Evolutionary conservation across 768 basidiomycete species (phyloP), one percentile per base, ranked within the genome.

Genomic region (Inosperma sp.): DNA sequence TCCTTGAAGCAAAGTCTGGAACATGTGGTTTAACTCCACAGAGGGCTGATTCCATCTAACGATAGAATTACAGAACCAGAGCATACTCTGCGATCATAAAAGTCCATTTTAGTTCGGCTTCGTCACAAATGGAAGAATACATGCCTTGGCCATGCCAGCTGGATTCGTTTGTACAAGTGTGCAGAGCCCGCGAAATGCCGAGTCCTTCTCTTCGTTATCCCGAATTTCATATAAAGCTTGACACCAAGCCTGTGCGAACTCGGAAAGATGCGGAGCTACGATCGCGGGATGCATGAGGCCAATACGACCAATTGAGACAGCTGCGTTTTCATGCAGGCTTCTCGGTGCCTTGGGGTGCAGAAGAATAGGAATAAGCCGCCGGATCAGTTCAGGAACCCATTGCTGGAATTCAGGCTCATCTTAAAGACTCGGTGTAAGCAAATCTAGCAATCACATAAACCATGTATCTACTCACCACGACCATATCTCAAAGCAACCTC

Each of bases 181-280:
- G 69, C 96, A 99, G 60, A 99, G 81, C 2, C 96, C 96, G 50
- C 94, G 80, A 82, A 98, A 99, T 5, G 96, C 96, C 17, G 93
- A 97, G 62, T 97, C 96, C 71, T 98, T 99, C 75, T 99, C 96
- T 60, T 98, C 95, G 62, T 98, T 99, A 62, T 99, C 96, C 56
- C 96, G 86, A 66, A 99, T 99, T 69, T 98, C 96, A 65, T 93
- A 93, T 48, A 99, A 72, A 6, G 95, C 93, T 60, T 91, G 89
- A 68, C 95, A 96, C 96, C 96, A 99, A 12, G 88, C 84, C 66
- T 91, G 88, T 4, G 93, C 93, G 68, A 98, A 98, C 57, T 88
- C 86, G 0, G 83, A 78, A 23, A 97, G 72, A 62, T 93, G 84
- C 19, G 93, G 93, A 9, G 95, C 93, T 41, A 98, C 92, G 17